phyloP scores from a whole-genome alignment of 495 filamentous ascomycete genomes.

The Aspergillus wentii region DNA sequence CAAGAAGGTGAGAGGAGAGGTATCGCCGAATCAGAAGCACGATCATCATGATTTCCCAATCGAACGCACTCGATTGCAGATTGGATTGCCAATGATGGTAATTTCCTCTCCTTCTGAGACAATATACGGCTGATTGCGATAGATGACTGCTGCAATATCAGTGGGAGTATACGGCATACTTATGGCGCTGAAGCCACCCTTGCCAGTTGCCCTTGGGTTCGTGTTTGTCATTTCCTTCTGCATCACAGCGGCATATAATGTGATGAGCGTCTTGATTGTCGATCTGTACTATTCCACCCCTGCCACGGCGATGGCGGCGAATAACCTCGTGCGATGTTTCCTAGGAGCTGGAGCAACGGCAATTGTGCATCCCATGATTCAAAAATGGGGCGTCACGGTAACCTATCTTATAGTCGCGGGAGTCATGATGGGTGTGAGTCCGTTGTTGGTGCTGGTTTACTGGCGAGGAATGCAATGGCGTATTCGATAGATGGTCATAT shows the following conservation, averaged over 20 bases:
- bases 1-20: slow-evolving; percentile 18
- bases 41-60: slow-evolving; percentile 37
- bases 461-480: slow-evolving; percentile 11
- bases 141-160: slow-evolving; percentile 13
- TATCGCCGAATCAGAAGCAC: slow-evolving; percentile 37
- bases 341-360: slow-evolving; percentile 60
- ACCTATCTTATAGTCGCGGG: slow-evolving; percentile 17
- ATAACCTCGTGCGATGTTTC: slow-evolving; percentile 64
- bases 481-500: background rate
- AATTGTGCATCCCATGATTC: slow-evolving; percentile 54
- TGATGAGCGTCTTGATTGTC: slow-evolving; percentile 40
- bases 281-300: slow-evolving; percentile 58
- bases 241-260: slow-evolving; percentile 50
- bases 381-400: slow-evolving; percentile 8
- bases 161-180: slow-evolving; percentile 14
- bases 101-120: slow-evolving; percentile 1
- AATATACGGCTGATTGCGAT: background rate
- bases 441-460: slow-evolving; percentile 18
- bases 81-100: slow-evolving; percentile 31
- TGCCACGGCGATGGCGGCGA: slow-evolving; percentile 61
- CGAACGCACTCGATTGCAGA: slow-evolving; percentile 36
- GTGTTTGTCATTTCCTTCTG: slow-evolving; percentile 49
- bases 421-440: slow-evolving; percentile 6
- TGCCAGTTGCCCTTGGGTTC: slow-evolving; percentile 45
- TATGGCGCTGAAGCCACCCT: slow-evolving; percentile 18